These are phyloP conservation scores for Dalechampia spathulata DNA, from an alignment of 441 rosid species.

Conservation along the genomic window DNA sequence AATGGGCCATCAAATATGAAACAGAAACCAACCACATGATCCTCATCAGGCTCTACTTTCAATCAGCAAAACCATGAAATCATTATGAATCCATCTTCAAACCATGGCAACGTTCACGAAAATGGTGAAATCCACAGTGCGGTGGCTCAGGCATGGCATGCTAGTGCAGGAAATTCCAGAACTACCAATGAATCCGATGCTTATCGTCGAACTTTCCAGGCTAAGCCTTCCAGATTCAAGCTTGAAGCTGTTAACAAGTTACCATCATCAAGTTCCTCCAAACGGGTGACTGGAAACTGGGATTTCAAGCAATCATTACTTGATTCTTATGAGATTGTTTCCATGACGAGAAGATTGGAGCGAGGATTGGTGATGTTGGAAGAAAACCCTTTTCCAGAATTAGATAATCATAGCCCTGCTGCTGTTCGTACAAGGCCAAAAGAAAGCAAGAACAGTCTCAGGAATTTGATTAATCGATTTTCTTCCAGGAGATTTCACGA, in stretches of 20 bases:
- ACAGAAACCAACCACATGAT: too few species aligned
- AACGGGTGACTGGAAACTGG: slow-evolving; percentile 32
- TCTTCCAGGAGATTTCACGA: slow-evolving; percentile 39
- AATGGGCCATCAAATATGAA: too few species aligned
- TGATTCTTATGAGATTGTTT: slow-evolving; percentile 69
- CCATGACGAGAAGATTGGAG: slow-evolving; percentile 46
- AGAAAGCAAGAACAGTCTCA: slow-evolving; percentile 53
- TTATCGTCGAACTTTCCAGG: slow-evolving; percentile 30
- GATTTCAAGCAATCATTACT: slow-evolving; percentile 58
- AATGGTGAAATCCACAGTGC: slow-evolving; percentile 68
- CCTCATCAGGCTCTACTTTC: too few species aligned
- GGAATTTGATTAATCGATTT: slow-evolving; percentile 47
- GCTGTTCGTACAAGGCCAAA: slow-evolving; percentile 21
- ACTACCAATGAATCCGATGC: slow-evolving; percentile 43
- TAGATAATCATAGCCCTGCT: slow-evolving; percentile 14
- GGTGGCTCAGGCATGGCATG: slow-evolving; percentile 78
- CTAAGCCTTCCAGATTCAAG: slow-evolving; percentile 61
- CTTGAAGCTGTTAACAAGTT: slow-evolving; percentile 37
- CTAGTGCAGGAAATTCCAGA: slow-evolving; percentile 33
- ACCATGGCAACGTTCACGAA: too few species aligned
- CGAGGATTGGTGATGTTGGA: slow-evolving; percentile 38
- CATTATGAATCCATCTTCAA: too few species aligned
- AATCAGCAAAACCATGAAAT: too few species aligned
- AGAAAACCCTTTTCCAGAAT: slow-evolving; percentile 4
- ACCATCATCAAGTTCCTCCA: not conserved